Conservation (phyloP, 176 grass and related monocot species). For the Oryza meyeriana region DNA sequence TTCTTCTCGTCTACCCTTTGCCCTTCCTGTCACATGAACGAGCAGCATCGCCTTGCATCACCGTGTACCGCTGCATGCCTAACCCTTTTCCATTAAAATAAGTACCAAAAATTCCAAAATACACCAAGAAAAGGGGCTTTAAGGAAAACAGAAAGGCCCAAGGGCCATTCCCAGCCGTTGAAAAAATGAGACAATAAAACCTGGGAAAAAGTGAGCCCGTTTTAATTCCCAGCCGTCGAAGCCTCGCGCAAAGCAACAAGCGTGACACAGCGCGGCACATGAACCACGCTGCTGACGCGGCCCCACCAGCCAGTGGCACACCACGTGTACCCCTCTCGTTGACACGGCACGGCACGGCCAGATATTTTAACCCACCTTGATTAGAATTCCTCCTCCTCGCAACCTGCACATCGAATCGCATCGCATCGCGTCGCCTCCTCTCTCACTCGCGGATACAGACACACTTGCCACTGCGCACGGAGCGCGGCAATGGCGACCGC, state of each 20-base stretch:
- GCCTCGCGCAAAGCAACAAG: background rate
- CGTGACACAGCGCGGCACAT: conserved; percentile 8
- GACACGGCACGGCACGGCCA: conserved; percentile 1
- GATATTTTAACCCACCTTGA: conserved; percentile 33
- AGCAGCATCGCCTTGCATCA: background rate
- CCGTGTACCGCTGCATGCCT: background rate
- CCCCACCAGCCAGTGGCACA: background rate
- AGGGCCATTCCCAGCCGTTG: conserved; percentile 11
- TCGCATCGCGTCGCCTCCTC: background rate
- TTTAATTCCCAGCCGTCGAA: conserved; percentile 46
- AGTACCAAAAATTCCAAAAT: background rate
- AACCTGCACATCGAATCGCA: too few relatives aligned
- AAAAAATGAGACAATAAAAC: background rate
- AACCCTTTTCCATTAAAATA: background rate
- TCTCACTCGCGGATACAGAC: background rate
- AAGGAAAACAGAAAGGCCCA: background rate
- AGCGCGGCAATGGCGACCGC: conserved; percentile 48
- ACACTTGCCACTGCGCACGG: background rate
- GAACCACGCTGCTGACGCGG: conserved; percentile 17
- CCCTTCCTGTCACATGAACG: background rate
- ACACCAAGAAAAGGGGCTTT: background rate
- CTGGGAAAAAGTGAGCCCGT: background rate
- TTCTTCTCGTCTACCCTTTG: background rate
- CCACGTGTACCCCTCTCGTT: conserved; percentile 1
- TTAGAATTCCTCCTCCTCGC: background rate